phyloP scores from a whole-genome alignment of 2,329 filamentous ascomycete species.

The Akanthomyces muscarius region DNA sequence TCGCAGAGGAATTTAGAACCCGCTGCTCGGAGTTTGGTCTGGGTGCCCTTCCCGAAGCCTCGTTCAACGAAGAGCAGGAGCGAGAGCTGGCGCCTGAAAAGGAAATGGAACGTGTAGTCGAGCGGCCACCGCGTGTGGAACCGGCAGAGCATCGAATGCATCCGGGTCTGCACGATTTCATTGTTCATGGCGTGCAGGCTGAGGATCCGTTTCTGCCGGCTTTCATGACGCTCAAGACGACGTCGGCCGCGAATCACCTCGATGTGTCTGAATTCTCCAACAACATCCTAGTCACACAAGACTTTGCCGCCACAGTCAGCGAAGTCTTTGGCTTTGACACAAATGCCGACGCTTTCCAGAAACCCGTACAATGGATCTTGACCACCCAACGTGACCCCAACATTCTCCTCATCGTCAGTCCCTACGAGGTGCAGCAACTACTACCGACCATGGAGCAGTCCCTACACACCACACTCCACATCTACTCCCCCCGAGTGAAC shows the following conservation, averaged over 20 bases:
- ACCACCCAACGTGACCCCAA: background rate
- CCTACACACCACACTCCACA: slow-evolving; percentile 37
- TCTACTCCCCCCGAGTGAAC: slow-evolving; percentile 34
- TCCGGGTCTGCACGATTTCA: slow-evolving; percentile 38
- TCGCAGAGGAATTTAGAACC: background rate
- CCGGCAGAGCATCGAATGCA: slow-evolving; percentile 44
- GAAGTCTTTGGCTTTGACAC: background rate
- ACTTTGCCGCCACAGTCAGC: background rate
- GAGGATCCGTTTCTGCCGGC: slow-evolving; percentile 38
- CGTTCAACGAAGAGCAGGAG: slow-evolving; percentile 63
- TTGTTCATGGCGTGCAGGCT: slow-evolving; percentile 32
- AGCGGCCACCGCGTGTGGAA: slow-evolving; percentile 40
- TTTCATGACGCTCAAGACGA: slow-evolving; percentile 39
- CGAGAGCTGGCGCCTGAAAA: slow-evolving; percentile 62
- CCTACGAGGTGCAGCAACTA: slow-evolving; percentile 55
- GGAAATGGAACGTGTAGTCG: slow-evolving; percentile 53
- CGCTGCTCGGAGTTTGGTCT: background rate
- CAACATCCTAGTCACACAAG: background rate
- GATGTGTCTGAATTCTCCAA: background rate
- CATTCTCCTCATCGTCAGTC: slow-evolving; percentile 53
- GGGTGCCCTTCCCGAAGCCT: slow-evolving; percentile 1
- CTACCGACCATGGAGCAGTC: slow-evolving; percentile 34
- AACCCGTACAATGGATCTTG: background rate
- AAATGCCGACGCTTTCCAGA: background rate
- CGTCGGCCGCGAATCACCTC: slow-evolving; percentile 26